These are phyloP conservation scores for Metschnikowia cerradonensis DNA, from an alignment of 805 yeast genomes.

Conservation along the genomic window DNA sequence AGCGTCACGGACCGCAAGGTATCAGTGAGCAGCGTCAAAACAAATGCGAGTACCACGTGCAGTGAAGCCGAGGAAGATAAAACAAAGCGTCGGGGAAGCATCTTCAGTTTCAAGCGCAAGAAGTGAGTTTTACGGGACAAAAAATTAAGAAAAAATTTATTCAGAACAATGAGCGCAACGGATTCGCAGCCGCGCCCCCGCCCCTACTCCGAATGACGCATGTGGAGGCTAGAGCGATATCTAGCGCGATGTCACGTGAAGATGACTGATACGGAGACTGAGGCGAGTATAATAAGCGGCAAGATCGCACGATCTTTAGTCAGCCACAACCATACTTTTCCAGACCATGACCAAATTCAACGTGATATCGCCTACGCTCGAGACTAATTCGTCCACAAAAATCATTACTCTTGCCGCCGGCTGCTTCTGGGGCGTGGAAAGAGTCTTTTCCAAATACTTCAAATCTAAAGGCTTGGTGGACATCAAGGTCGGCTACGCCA, in stretches of 20 bases:
- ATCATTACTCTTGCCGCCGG: constrained; percentile 49
- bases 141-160: background rate
- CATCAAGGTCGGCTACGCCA: constrained; percentile 85
- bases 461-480: constrained; percentile 64
- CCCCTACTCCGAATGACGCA: background rate
- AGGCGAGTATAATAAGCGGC: background rate
- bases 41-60: constrained; percentile 9
- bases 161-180: background rate
- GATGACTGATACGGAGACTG: background rate
- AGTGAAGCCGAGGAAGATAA: constrained; percentile 9
- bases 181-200: background rate
- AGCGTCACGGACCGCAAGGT: constrained; percentile 17
- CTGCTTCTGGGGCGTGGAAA: constrained; percentile 90
- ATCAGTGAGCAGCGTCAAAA: constrained; percentile 19
- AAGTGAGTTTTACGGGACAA: background rate
- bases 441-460: constrained; percentile 69
- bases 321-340: background rate
- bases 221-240: background rate
- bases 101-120: constrained; percentile 37
- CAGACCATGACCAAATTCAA: constrained; percentile 2
- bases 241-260: constrained; percentile 12
- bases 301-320: background rate
- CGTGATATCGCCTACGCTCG: constrained; percentile 32
- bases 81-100: constrained; percentile 23
- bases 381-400: constrained; percentile 31